Evolutionary conservation across 1,284 basidiomycete species (phyloP), one percentile per base, ranked within the genome.

Genomic region (Pseudozyma sp.): DNA sequence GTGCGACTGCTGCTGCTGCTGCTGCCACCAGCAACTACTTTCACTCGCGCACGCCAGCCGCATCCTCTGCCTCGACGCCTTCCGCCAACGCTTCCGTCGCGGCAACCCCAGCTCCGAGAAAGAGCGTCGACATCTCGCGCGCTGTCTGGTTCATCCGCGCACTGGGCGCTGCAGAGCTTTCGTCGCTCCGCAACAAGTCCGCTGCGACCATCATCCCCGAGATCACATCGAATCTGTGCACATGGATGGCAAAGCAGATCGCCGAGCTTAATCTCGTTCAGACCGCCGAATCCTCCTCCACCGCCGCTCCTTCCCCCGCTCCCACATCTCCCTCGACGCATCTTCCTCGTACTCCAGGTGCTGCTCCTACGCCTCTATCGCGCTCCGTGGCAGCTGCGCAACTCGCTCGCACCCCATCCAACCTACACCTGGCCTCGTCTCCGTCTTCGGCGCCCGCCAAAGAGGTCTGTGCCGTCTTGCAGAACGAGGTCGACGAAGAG

Each of bases 111-210:
- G 89, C 93, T 42, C 89, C 91, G 49, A 90, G 93, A 30, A 64
- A 40, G 11, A 55, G 63, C 40, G 93, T 99, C 34, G 91, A 92
- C 1, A 89, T 95, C 44, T 88, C 91, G 1, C 88, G 97, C 30
- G 97, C 97, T 0, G 88, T 97, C 4, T 99, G 97, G 97, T 94
- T 97, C 84, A 89, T 98, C 33, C 89, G 94, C 13, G 92, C 95
- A 0, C 90, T 96, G 56, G 97, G 96, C n/a, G 93, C 92, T 1
- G 94, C 94, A 78, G 96, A 99, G 85, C 94, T 94, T 43, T 64
- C 68, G 9, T 67, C 75, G 8, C 56, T 68, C 9, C 59, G 74
- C 8, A 76, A 70, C 68, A 69, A 70, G 59, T 66, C 69, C 34
- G 60, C 65, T 7, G 62, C 88, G 77, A 86, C 24, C 90, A 96